Base-by-base conservation (phyloP, 768 basidiomycete species). In the Boletellus ananiceps region DNA sequence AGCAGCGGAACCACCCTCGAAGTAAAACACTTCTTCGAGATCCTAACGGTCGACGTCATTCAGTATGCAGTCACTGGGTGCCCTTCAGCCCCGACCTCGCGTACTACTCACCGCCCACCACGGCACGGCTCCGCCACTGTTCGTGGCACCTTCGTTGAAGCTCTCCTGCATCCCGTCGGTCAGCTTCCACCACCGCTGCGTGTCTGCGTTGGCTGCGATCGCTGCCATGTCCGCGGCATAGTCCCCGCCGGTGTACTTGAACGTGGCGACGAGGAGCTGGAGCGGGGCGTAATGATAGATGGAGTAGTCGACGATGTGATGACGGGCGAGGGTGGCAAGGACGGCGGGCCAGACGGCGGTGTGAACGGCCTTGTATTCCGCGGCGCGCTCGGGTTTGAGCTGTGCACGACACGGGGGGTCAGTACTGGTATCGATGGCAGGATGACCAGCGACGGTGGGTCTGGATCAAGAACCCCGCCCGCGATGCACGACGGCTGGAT, bases 161-260 rank as follows among this genome's bases (percentile, higher is more conserved):
- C 81, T 85, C 65, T 84, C 80, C 66, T 91, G 88, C 86, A 90
- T 86, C 4, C 59, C 71, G 62, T 88, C 88, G 0, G 86, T 89
- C 38, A 88, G 63, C 56, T 73, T 69, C 88, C 88, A 89, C 88
- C 88, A 90, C 50, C 76, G 63, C 62, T 75, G 76, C n/a, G 86
- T 90, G 60, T 83, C 81, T 14, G 78, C 72, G 60, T 87, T 84
- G 15, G 79, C 77, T 3, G 74, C 82, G 25, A 88, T 74, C 18
- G 61, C 71, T 32, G 69, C 72, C 86, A 89, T 88, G 57, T 89
- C 88, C 13, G 54, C 69, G 36, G 76, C 79, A 34, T 78, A 88
- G 56, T 90, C 78, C 3, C 68, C 50, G 0, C 87, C 88, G 0
- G 72, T 79, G 58, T 89, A 89, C 58, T 85, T 85, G 75, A 90